Conservation (phyloP, 495 filamentous ascomycete genomes). For the Hypoxylon subgilvum region DNA sequence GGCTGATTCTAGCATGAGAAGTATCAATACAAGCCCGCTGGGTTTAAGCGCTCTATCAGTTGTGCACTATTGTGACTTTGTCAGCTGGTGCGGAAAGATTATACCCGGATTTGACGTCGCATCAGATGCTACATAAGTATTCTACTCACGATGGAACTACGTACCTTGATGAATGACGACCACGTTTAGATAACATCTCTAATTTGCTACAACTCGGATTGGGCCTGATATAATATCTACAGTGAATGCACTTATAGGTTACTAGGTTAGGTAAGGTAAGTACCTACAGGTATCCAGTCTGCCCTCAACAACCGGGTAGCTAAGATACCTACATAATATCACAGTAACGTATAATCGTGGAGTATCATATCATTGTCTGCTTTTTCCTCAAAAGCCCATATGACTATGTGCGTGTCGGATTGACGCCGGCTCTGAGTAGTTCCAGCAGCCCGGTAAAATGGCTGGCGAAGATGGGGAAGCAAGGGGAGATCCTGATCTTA, state of each 20-base stretch:
- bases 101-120: slow-evolving; percentile 24
- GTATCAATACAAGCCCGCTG: not conserved
- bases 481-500: slow-evolving; percentile 34
- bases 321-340: no score
- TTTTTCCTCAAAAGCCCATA: not conserved
- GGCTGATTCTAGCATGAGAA: slow-evolving; percentile 20
- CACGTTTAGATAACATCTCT: not conserved
- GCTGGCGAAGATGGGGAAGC: slow-evolving; percentile 41
- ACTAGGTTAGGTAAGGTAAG: no score
- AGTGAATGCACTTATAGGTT: no score
- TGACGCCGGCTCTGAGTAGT: slow-evolving; percentile 33
- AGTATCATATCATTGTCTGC: slow-evolving; percentile 5
- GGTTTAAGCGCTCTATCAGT: no score
- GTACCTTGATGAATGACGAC: not conserved
- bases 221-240: not conserved
- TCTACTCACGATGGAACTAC: slow-evolving; percentile 14
- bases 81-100: not conserved
- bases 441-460: slow-evolving; percentile 50
- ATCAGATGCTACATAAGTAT: slow-evolving; percentile 1
- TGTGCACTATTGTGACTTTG: not conserved
- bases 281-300: no score
- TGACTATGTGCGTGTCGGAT: slow-evolving; percentile 17
- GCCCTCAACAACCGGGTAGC: no score
- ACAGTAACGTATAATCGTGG: not conserved
- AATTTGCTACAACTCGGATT: not conserved